Evolutionary conservation across 345 rosid genomes (phyloP).

Genomic region (Populus nigra): DNA sequence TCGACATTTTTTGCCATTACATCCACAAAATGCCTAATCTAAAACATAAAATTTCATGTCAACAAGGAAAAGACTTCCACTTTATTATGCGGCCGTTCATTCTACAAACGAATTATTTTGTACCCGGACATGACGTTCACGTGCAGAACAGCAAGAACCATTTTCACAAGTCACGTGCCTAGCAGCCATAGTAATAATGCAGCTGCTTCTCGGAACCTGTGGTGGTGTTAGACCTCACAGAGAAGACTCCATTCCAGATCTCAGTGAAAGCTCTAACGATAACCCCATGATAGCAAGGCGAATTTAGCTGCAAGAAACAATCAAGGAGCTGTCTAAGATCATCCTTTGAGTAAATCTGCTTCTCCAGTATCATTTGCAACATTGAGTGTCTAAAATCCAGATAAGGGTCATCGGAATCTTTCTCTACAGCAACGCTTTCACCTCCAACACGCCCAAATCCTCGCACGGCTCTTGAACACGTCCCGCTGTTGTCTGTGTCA

Average conservation of each 20-base stretch:
- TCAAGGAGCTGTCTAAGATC: constrained; percentile 75
- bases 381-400: constrained; percentile 84
- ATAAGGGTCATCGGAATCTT: constrained; percentile 91
- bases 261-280: constrained; percentile 87
- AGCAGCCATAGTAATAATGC: neutral
- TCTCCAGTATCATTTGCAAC: constrained; percentile 94
- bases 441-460: constrained; percentile 61
- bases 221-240: constrained; percentile 23
- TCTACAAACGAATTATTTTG: neutral
- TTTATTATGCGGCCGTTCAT: neutral
- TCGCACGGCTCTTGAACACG: constrained; percentile 28
- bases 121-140: neutral
- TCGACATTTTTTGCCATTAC: neutral
- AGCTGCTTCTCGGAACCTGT: neutral
- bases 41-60: neutral
- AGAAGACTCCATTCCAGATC: constrained; percentile 86
- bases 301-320: constrained; percentile 82
- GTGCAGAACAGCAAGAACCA: constrained; percentile 1
- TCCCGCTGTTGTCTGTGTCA: constrained; percentile 20
- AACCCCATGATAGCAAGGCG: constrained; percentile 71
- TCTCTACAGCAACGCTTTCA: constrained; percentile 82
- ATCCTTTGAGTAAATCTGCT: constrained; percentile 75
- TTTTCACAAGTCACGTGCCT: neutral
- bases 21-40: neutral
- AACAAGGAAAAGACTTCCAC: neutral